Base-by-base conservation (phyloP, 2,329 filamentous ascomycete species). In the Endothia cerciana region DNA sequence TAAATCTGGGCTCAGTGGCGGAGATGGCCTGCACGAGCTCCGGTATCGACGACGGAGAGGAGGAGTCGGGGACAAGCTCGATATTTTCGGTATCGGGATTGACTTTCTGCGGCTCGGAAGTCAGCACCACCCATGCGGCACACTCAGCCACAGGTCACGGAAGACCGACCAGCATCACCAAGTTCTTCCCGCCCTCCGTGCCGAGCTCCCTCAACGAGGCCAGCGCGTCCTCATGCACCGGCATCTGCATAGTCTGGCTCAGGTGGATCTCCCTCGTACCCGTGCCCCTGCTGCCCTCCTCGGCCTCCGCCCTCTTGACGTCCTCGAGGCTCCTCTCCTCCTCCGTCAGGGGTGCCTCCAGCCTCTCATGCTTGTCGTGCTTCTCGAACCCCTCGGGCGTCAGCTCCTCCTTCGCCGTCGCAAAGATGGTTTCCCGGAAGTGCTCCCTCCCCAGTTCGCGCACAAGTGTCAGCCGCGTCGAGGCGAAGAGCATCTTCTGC, bases 301-400 rank as follows among this genome's bases (percentile, higher is more conserved):
- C 86, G 62, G 92, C 89, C 85, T 97, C 97, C 69, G 94, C 97
- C 95, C 94, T 97, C 80, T 93, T 95, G 73, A 98, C 87, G 80
- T 97, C 97, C 77, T 94, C 89, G 43, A 94, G 94, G 82, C 98
- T 97, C 72, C 95, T 90, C 91, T 97, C 92, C 77, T 94, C 91
- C 73, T 92, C 89, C 0, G 92, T 95, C 70, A 95, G 80, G 19
- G 92, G 92, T 17, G 91, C 91, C 41, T 82, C 86, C 45, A 88
- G 74, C 67, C 80, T 80, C 7, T 79, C 82, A 75, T 94, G 91
- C 59, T 85, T 84, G 73, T 93, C 89, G 74, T 93, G 90, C 73
- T 85, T 88, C 72, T 83, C 82, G 79, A 94, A 95, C 0, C 92
- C 92, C 49, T 83, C 80, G 15, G 83, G 80, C 7, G 82, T 92